phyloP scores from a whole-genome alignment of 2,329 filamentous ascomycete genomes.

The Tothia fuscella region DNA sequence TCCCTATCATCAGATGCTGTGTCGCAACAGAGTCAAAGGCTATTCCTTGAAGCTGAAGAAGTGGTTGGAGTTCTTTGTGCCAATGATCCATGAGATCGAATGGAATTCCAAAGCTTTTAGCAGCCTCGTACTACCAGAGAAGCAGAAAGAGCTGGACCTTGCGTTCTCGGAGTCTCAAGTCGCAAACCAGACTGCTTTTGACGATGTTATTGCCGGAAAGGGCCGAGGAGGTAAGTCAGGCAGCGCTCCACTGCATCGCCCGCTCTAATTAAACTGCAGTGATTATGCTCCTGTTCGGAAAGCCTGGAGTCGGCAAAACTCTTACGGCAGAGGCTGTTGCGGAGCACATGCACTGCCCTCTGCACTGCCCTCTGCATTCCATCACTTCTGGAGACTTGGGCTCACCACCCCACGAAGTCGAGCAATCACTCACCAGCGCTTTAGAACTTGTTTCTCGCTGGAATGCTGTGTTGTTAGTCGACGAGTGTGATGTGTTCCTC shows the following conservation, averaged over 20 bases:
- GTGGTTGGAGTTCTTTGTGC: slow-evolving; percentile 30
- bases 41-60: slow-evolving; percentile 37
- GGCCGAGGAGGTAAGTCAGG: slow-evolving; percentile 31
- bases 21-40: slow-evolving; percentile 19
- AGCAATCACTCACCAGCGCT: slow-evolving; percentile 11
- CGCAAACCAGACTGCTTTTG: background rate
- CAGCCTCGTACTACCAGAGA: slow-evolving; percentile 34
- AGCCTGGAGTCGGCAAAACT: slow-evolving; percentile 19
- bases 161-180: slow-evolving; percentile 33
- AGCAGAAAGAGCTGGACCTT: slow-evolving; percentile 37
- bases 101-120: slow-evolving; percentile 36
- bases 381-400: slow-evolving; percentile 35
- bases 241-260: slow-evolving; percentile 37
- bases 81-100: slow-evolving; percentile 26
- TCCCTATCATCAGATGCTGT: slow-evolving; percentile 13
- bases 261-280: no score
- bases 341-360: slow-evolving; percentile 16
- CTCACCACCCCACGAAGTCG: slow-evolving; percentile 9
- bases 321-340: slow-evolving; percentile 16
- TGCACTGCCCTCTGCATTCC: slow-evolving; percentile 16
- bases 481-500: slow-evolving; percentile 51
- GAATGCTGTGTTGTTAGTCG: slow-evolving; percentile 42
- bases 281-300: slow-evolving; percentile 9
- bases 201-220: slow-evolving; percentile 13
- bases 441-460: slow-evolving; percentile 38